phyloP scores from a whole-genome alignment of 768 basidiomycete species.

The Termitomyces titanicus region DNA sequence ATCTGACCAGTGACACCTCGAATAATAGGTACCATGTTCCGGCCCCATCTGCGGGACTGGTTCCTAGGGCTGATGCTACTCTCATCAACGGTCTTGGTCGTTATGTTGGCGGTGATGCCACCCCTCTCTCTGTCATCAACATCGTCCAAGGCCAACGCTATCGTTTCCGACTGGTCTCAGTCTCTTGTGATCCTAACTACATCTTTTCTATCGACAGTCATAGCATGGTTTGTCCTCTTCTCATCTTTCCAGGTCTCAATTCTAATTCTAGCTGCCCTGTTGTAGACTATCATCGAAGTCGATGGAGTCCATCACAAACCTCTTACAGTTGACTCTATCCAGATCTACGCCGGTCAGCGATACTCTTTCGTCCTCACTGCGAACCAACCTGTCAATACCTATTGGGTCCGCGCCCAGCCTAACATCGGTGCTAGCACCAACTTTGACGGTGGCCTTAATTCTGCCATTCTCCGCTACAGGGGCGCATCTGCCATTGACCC shows the following conservation, averaged over 20 bases:
- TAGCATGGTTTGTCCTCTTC: constrained; percentile 19
- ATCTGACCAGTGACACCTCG: neutral
- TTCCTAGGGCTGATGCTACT: constrained; percentile 31
- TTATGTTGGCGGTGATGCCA: constrained; percentile 35
- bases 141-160: constrained; percentile 41
- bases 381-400: constrained; percentile 35
- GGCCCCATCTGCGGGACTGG: constrained; percentile 16
- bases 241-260: no score
- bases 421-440: constrained; percentile 14
- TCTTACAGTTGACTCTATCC: constrained; percentile 33
- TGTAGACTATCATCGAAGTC: constrained; percentile 35
- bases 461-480: constrained; percentile 48
- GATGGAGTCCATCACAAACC: constrained; percentile 32
- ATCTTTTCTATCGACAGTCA: constrained; percentile 44
- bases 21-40: constrained; percentile 33
- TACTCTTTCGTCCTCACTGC: constrained; percentile 35
- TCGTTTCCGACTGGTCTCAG: constrained; percentile 49
- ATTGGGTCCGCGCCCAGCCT: constrained; percentile 35
- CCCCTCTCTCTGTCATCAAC: constrained; percentile 39
- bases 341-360: constrained; percentile 37
- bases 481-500: constrained; percentile 23
- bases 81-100: constrained; percentile 54
- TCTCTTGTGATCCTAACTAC: constrained; percentile 46
- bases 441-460: constrained; percentile 42
- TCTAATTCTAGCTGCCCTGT: neutral